Evolutionary conservation across 176 grass and related monocot genomes (phyloP), one percentile per base, ranked within the genome.

Genomic region (Aegilops umbellulata): DNA sequence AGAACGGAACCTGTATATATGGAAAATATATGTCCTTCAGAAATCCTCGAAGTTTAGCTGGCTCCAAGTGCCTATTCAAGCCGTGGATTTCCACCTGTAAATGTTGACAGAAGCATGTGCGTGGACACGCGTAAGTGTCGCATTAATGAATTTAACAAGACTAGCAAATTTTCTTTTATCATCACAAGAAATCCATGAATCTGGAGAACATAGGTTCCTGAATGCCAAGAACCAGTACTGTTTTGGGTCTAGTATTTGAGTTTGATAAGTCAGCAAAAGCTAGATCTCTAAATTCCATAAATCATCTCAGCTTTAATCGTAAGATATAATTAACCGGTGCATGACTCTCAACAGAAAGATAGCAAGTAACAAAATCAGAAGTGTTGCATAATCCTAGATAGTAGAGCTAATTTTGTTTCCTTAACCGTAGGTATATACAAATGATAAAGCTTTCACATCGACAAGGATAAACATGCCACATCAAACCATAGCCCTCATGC

Each of bases 21-120:
- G 90, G 86, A 60, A 92, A 92, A 86, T 92, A 92, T 46, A 92
- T 89, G 80, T 92, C 90, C 82, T 92, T 92, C 82, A 92, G 51
- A 42, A 92, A 89, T 65, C 86, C 80, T 41, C 65, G 71, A 86
- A 92, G 83, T 85, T 73, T 92, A 41, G 29, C 34, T 44, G 2
- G 22, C 12, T 89, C 63, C 39, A 82, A 64, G 64, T 66, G 69
- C 72, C 44, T 83, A 82, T 86, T 89, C 11, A 92, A 60, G 25
- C 84, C 77, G 10, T 4, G 7, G 23, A 92, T 92, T 78, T 89
- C 78, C 15, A 92, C 90, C 86, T 92, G 86, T 58, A 63, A 86
- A 81, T 47, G 66, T 41, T 58, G 38, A 81, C 29, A 84, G 61
- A 78, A 83, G 49, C 24, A 79, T 80, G 16, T 57, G 53, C 42